Evolutionary conservation across 2,329 filamentous ascomycete species (phyloP).

Genomic region (Rhinocladiella mackenziei): DNA sequence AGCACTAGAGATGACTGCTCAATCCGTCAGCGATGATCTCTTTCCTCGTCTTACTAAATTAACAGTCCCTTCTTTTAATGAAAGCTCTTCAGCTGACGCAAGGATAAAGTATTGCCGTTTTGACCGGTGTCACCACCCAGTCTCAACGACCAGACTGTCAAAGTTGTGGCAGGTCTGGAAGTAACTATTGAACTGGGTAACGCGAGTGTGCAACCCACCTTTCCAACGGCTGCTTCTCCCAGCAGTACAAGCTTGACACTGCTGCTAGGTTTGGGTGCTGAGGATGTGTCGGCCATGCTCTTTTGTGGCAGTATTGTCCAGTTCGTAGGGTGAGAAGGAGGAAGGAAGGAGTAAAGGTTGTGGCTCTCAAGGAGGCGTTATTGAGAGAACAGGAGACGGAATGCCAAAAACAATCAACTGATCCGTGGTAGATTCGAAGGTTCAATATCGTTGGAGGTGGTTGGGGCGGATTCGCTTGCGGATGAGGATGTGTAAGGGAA

Average conservation of each 20-base stretch:
- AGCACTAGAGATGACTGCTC: conserved; percentile 87
- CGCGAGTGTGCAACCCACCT: conserved; percentile 57
- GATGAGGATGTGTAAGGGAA: neutral
- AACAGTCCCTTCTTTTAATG: conserved; percentile 1
- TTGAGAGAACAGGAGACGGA: too few relatives aligned
- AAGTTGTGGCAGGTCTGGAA: conserved; percentile 7
- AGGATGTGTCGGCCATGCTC: conserved; percentile 67
- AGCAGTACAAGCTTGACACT: conserved; percentile 99
- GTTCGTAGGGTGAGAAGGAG: neutral
- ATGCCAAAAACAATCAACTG: too few relatives aligned
- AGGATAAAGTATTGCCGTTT: conserved; percentile 21
- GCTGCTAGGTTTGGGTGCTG: conserved; percentile 87
- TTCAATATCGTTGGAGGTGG: neutral
- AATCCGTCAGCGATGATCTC: conserved; percentile 20
- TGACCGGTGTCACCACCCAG: conserved; percentile 14
- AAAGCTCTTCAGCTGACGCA: too few relatives aligned
- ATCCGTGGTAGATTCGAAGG: too few relatives aligned
- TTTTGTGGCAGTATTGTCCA: conserved; percentile 1
- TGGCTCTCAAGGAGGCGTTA: too few relatives aligned
- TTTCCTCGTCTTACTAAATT: neutral
- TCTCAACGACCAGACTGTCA: conserved; percentile 1
- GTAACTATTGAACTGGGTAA: conserved; percentile 18
- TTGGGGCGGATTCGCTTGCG: neutral
- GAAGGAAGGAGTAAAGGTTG: too few relatives aligned
- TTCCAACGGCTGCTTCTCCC: conserved; percentile 95